Percentiles rank a stretch among this genome's conserved stretches.
These are phyloP conservation scores for Phytopythium mirpurense DNA, from an alignment of 352 stramenopile genomes.

Conservation along the genomic window DNA sequence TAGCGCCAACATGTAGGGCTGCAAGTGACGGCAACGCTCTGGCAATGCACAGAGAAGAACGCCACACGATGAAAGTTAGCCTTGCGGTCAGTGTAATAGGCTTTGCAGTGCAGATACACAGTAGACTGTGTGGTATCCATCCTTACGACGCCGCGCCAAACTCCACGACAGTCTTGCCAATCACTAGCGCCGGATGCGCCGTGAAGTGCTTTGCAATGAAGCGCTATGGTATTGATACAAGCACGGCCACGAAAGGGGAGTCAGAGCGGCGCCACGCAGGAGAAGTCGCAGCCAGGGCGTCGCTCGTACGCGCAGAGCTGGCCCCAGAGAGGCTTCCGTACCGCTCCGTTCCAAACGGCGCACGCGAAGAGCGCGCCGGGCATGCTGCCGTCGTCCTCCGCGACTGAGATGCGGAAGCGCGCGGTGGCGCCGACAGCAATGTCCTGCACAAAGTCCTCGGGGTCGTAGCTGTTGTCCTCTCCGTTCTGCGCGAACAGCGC, in stretches of 20 bases:
- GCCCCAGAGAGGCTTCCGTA: constrained; percentile 1
- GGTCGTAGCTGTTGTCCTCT: constrained; percentile 34
- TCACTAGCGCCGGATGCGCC: constrained; percentile 22
- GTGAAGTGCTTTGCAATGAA: constrained; percentile 44
- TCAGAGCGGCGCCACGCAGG: too few species aligned
- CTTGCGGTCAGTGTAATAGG: too few species aligned
- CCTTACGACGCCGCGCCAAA: constrained; percentile 50
- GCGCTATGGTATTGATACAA: too few species aligned
- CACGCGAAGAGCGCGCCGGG: constrained; percentile 47
- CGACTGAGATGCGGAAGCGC: constrained; percentile 33
- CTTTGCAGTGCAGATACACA: too few species aligned
- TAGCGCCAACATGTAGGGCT: constrained; percentile 33
- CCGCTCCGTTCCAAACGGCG: constrained; percentile 40
- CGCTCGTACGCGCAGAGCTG: too few species aligned
- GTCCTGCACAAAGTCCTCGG: constrained; percentile 30
- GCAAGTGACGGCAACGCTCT: constrained; percentile 45
- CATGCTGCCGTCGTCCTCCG: constrained; percentile 41
- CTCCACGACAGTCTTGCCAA: constrained; percentile 28
- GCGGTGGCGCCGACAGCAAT: constrained; percentile 17
- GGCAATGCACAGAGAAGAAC: too few species aligned
- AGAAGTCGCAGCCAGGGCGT: too few species aligned
- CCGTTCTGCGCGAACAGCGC: constrained; percentile 31
- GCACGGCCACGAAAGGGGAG: background rate
- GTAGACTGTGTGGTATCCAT: too few species aligned
- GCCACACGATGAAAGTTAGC: too few species aligned